A percentile compares a stretch with the other conserved stretches of the same genome.
Conservation (phyloP, 805 yeast genomes). For the Candida easanensis region DNA sequence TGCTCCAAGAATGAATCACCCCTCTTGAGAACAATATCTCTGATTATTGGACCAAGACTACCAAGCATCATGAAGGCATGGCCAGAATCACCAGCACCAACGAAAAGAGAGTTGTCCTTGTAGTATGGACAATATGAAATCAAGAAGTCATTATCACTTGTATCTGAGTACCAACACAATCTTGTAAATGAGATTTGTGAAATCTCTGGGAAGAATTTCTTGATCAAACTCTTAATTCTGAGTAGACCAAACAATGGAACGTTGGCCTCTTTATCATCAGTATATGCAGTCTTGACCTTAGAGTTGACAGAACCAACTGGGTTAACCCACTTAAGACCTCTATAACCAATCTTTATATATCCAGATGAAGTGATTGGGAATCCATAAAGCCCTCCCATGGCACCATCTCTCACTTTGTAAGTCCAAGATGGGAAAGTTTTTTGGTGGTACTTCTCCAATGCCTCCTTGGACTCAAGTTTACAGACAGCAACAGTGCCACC, state of each 20-base stretch:
- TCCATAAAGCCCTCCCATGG: slow-evolving; percentile 32
- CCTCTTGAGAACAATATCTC: slow-evolving; percentile 17
- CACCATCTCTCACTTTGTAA: slow-evolving; percentile 29
- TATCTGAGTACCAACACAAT: slow-evolving; percentile 37
- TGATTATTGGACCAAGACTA: slow-evolving; percentile 30
- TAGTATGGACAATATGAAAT: slow-evolving; percentile 34
- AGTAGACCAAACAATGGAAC: slow-evolving; percentile 30
- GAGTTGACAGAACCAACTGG: slow-evolving; percentile 24
- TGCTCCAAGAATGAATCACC: slow-evolving; percentile 20
- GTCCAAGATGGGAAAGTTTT: slow-evolving; percentile 30
- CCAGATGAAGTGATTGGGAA: slow-evolving; percentile 29
- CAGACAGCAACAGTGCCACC: slow-evolving; percentile 31
- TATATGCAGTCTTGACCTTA: slow-evolving; percentile 28
- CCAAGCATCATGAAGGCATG: slow-evolving; percentile 39
- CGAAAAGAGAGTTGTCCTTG: slow-evolving; percentile 28
- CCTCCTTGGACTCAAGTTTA: slow-evolving; percentile 21
- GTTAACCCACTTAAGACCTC: slow-evolving; percentile 33
- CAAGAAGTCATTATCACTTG: slow-evolving; percentile 33
- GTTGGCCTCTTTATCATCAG: slow-evolving; percentile 24
- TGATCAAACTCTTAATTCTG: slow-evolving; percentile 26
- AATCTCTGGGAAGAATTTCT: slow-evolving; percentile 28
- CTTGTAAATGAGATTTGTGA: slow-evolving; percentile 24
- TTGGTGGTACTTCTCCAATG: slow-evolving; percentile 21
- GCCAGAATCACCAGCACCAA: slow-evolving; percentile 39
- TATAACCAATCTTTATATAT: slow-evolving; percentile 29